Base-by-base conservation (phyloP, 495 filamentous ascomycete species). In the Xylaria palmicola region DNA sequence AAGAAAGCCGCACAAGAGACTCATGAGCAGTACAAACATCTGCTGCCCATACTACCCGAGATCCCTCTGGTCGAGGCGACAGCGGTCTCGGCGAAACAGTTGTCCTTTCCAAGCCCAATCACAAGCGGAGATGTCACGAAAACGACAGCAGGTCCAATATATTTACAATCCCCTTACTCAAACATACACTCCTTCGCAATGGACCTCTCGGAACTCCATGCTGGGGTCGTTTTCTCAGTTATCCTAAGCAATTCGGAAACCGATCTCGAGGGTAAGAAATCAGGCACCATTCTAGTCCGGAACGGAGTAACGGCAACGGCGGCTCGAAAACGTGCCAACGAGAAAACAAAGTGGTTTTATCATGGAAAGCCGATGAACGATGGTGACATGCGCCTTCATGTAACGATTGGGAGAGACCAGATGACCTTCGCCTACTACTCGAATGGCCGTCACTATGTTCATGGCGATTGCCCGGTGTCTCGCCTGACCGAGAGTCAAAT, bases 201-300 rank as follows among this genome's bases (percentile, higher is more conserved):
- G 9, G 47, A 50, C 20, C n/a, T 50, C 6, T 50, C 47, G n/a
- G 17, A 26, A 20, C 47, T 50, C 9, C n/a, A 13, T 13, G n/a
- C 47, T 6, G 47, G 47, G 6, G 12, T 6, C 20, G 20, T 50
- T 6, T 50, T 50, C 20, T 50, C 47, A 13, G 47, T 50, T 8
- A 22, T 50, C 12, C 24, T 50, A 6, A 50, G 47, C 47, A 50
- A 50, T 22, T 24, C 17, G 5, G n/a, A 26, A 20, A 48, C 41
- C 34, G 56, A 30, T 41, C 39, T 59, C 44, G 29, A 51, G n/a
- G 43, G 45, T 27, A 40, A 60, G 45, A 37, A 51, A 32, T 34
- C 57, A n/a, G 15, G 13, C 44, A 34, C 30, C 13, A 45, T 45
- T 4, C 45, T 51, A 2, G 45, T 60, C n/a, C 47, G 47, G 5